Evolutionary conservation across 305 asterid genomes (phyloP).

Genomic region (Plantago coronopus): DNA sequence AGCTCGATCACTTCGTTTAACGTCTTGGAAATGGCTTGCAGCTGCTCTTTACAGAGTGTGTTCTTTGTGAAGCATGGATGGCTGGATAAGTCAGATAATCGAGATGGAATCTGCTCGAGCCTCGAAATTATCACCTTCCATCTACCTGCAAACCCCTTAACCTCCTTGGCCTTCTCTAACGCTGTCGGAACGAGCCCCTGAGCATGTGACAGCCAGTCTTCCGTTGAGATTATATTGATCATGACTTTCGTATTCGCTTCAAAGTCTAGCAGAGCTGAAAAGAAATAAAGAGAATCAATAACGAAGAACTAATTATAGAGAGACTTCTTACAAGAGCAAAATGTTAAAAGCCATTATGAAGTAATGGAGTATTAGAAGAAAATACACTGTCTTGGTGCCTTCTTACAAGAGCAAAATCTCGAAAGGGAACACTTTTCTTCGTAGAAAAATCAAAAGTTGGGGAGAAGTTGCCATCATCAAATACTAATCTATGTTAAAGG

Average conservation of each 20-base stretch:
- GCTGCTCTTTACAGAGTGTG: conserved; percentile 78
- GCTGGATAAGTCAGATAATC: conserved; percentile 72
- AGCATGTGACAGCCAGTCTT: conserved; percentile 71
- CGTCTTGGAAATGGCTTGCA: conserved; percentile 66
- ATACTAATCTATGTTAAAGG: conserved; percentile 28
- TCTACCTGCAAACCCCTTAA: conserved; percentile 60
- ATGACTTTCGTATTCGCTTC: conserved; percentile 52
- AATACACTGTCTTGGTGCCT: conserved; percentile 27
- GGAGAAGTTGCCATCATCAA: conserved; percentile 51
- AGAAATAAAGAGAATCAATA: conserved; percentile 25
- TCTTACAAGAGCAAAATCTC: conserved; percentile 35
- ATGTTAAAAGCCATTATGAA: conserved; percentile 1
- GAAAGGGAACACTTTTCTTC: conserved; percentile 1
- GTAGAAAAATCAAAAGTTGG: conserved; percentile 32
- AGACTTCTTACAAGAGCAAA: conserved; percentile 36
- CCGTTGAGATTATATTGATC: conserved; percentile 45
- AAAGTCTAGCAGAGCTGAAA: conserved; percentile 29
- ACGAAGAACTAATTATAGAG: not conserved
- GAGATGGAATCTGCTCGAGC: conserved; percentile 55
- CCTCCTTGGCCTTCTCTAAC: conserved; percentile 61
- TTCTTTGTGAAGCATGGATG: conserved; percentile 89
- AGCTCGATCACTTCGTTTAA: conserved; percentile 51
- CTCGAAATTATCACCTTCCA: conserved; percentile 79
- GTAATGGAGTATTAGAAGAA: not conserved
- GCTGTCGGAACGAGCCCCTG: conserved; percentile 72